Evolutionary conservation across 1,284 basidiomycete genomes (phyloP).

Genomic region (Malassezia sp.): DNA sequence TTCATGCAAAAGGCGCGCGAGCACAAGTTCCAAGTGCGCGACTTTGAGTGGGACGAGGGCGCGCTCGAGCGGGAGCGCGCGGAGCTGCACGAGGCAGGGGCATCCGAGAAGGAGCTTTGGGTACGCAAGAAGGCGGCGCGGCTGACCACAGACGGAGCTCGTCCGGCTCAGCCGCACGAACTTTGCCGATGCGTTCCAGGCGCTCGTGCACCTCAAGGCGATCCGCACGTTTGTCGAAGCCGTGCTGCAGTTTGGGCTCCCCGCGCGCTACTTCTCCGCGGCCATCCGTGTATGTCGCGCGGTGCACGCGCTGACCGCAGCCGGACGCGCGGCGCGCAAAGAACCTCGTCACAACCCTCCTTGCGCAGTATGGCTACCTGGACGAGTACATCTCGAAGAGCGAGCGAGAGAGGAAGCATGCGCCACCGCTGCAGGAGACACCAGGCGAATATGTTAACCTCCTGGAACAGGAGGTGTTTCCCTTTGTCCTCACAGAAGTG

Average conservation of each 20-base stretch:
- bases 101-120: constrained; percentile 95
- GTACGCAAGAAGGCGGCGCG: no score
- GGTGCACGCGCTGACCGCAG: no score
- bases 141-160: no score
- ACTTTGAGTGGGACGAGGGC: constrained; percentile 83
- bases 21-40: constrained; percentile 88
- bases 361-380: constrained; percentile 69
- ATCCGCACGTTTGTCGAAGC: constrained; percentile 85
- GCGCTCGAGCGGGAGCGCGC: constrained; percentile 69
- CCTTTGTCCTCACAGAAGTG: constrained; percentile 41
- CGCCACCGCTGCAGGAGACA: constrained; percentile 21
- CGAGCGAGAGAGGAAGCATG: constrained; percentile 14
- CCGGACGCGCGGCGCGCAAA: constrained; percentile 70
- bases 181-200: constrained; percentile 92
- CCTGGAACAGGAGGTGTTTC: constrained; percentile 39
- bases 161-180: constrained; percentile 84
- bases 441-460: constrained; percentile 41
- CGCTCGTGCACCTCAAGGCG: constrained; percentile 85
- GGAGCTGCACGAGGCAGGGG: constrained; percentile 67
- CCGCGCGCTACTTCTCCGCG: constrained; percentile 76
- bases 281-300: no score
- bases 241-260: constrained; percentile 86
- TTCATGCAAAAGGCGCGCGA: constrained; percentile 90
- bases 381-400: constrained; percentile 48
- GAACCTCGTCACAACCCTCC: constrained; percentile 64